Conservation (phyloP, 169 alveolate genomes). For the Plasmodium cynomolgi region DNA sequence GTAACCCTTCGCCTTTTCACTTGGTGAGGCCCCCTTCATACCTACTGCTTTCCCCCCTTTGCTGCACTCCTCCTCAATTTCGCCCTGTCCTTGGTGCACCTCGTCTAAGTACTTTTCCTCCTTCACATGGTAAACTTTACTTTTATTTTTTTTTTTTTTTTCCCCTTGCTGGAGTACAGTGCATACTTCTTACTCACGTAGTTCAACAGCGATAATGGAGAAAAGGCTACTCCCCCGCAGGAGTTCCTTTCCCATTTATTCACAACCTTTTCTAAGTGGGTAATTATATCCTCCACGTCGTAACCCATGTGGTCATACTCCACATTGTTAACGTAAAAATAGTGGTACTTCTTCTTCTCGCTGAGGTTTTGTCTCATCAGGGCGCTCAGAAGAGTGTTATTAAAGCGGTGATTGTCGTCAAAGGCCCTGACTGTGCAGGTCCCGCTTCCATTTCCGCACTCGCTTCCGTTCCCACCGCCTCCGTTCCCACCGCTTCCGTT, state of each 20-base stretch:
- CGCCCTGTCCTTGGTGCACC: not conserved
- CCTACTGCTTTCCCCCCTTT: not conserved
- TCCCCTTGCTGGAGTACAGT: constrained; percentile 13
- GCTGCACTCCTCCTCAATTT: not conserved
- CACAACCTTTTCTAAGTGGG: constrained; percentile 21
- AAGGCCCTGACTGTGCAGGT: not conserved
- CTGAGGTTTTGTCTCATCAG: not conserved
- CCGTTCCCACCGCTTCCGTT: not conserved
- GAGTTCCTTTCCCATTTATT: constrained; percentile 3
- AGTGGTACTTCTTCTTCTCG: constrained; percentile 35
- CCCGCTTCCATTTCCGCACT: too few species aligned
- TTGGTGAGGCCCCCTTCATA: constrained; percentile 7
- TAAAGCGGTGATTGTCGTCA: constrained; percentile 26
- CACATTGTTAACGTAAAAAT: constrained; percentile 30
- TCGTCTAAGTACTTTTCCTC: not conserved
- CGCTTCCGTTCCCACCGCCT: not conserved
- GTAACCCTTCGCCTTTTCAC: too few species aligned
- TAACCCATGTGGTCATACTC: constrained; percentile 26
- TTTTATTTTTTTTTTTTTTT: constrained; percentile 23
- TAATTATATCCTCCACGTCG: constrained; percentile 26
- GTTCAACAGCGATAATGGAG: constrained; percentile 4
- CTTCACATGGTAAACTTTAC: not conserved
- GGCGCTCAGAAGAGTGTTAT: not conserved
- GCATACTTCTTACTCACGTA: constrained; percentile 43
- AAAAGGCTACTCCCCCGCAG: not conserved